A percentile compares a stretch with the other conserved stretches of the same genome.
Conservation (phyloP, 2,329 filamentous ascomycete genomes). For the Trichophyton equinum region DNA sequence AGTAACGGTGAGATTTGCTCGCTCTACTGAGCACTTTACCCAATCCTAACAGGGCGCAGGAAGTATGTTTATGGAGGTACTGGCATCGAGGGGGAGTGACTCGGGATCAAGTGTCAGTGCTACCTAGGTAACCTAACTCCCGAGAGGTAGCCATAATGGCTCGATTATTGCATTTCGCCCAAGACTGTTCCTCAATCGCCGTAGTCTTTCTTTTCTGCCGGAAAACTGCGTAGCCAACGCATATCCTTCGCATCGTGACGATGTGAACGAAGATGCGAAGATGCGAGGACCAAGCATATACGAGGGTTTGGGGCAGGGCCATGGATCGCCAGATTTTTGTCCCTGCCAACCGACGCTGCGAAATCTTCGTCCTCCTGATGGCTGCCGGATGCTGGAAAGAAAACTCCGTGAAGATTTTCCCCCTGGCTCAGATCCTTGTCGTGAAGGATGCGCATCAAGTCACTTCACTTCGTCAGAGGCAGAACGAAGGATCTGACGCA, state of each 20-base stretch:
- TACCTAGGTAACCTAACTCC: neutral
- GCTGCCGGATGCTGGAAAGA: neutral
- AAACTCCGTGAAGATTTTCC: neutral
- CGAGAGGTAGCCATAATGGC: neutral
- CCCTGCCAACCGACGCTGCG: neutral
- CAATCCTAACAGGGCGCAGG: neutral
- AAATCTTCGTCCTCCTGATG: neutral
- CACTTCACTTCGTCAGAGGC: neutral
- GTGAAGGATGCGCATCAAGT: neutral
- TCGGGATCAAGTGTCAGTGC: neutral
- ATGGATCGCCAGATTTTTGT: neutral
- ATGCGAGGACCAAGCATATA: neutral
- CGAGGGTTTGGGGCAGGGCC: neutral
- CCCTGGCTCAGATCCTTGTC: neutral
- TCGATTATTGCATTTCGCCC: too few relatives aligned
- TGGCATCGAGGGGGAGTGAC: neutral
- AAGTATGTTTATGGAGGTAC: neutral
- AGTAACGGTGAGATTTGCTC: neutral
- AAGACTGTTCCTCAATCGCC: too few relatives aligned
- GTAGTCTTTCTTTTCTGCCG: too few relatives aligned
- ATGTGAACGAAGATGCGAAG: neutral
- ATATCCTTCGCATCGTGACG: too few relatives aligned
- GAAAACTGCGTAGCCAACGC: too few relatives aligned
- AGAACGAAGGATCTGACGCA: neutral
- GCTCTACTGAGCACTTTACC: neutral